Evolutionary conservation across 805 yeast species (phyloP), one percentile per base, ranked within the genome.

Genomic region (Ogataea zsoltii): DNA sequence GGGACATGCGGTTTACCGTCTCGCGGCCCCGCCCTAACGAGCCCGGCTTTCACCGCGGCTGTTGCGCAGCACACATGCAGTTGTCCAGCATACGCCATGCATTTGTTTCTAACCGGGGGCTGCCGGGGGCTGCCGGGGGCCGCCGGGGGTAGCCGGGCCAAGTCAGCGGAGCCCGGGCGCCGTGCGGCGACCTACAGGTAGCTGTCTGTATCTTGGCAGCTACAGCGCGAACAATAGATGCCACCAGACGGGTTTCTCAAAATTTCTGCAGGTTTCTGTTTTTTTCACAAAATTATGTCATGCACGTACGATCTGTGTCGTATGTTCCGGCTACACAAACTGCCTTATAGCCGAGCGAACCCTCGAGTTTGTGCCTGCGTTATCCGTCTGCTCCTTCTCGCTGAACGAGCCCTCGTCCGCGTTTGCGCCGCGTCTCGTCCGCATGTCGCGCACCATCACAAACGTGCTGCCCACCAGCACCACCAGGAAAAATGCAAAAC

Each of bases 401-500:
- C 16, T 37, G 30, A 16, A 25, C 13, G 12, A 18, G 7, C 5
- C 25, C 13, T 32, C 32, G 15, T 33, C 43, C 13, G 19, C 21
- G 10, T 39, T 41, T 23, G 19, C 30, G 3, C 28, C 12, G 11
- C 44, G 41, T 17, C 23, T 7, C 7, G 35, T 45, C 31, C 54
- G 51, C 30, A 68, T 40, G 35, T 71, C 74, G 46, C 69, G 65
- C n/a, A 67, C 44, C 42, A 69, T 62, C 21, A 69, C 41, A 9
- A 52, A 47, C 45, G 72, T 50, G n/a, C 70, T 50, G 0, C 75
- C 74, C 4, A 72, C 42, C 4, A 72, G 64, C 7, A 71, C 71
- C 2, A 77, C 49, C 4, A 72, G 36, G 25, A 75, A 48, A 50
- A 82, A 76, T 1, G 77, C 54, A 58, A 83, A 82, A 2, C 80